Evolutionary conservation across 108 stramenopile genomes (phyloP), one percentile per base, ranked within the genome.

Genomic region (Cyclotella kingstonii): DNA sequence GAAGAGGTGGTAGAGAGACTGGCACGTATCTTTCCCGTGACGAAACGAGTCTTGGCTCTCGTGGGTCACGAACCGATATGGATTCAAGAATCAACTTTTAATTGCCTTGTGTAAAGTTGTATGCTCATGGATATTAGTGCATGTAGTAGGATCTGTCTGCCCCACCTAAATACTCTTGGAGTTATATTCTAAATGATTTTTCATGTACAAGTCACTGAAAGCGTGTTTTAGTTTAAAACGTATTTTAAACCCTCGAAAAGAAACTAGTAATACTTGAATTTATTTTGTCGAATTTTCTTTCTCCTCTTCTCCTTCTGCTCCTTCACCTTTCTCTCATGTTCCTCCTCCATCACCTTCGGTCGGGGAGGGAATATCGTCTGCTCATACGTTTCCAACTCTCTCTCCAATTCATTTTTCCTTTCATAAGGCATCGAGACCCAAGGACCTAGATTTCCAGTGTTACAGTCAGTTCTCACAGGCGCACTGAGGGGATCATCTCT

Each of bases 391-490:
- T 73, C 54, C 46, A 93, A 78, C 78, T 93, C 92, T 18, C 49
- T 54, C 64, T 93, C 92, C 76, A 93, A 77, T 5, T 48, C 81
- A 78, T 86, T 90, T 54, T 66, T 76, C 11, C 61, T 71, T 10
- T 59, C 59, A 33, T 48, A 34, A 21, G 61, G 51, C 4, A 70
- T 66, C 4, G 77, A 66, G 5, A 93, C 80, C 92, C 89, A 93
- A 0, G 84, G 78, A 23, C 81, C 85, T 6, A 58, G 63, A 41
- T 51, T 66, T 17, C 73, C 79, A 22, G 54, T 64, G 23, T 53
- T 70, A 6, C 63, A 38, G 33, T 65, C 60, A 0, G 22, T 3
- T 4, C 0, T 36, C 5, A 45, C 15, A 28, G n/a, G n/a, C n/a
- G n/a, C n/a, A n/a, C n/a, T n/a, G n/a, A n/a, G n/a, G n/a, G n/a